Evolutionary conservation across 257 asterid genomes (phyloP).

Genomic region (Jacaranda copaia): DNA sequence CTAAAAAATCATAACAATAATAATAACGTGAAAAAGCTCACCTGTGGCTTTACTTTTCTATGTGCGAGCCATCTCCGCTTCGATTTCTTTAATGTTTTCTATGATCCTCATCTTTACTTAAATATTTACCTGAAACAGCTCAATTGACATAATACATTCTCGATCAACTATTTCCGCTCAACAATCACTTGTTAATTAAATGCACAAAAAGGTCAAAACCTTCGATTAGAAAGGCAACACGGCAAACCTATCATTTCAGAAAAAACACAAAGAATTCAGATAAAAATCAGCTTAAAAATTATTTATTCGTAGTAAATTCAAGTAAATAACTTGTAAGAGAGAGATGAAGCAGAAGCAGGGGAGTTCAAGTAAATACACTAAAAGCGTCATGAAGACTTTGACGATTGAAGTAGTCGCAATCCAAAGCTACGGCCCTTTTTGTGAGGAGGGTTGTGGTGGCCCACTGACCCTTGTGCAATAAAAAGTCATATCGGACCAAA

Average conservation of each 20-base stretch:
- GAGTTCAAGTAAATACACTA: background rate
- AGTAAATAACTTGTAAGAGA: background rate
- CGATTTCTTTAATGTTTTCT: slow-evolving; percentile 93
- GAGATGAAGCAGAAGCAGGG: slow-evolving; percentile 1
- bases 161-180: slow-evolving; percentile 21
- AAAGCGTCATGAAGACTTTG: background rate
- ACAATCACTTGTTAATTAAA: too few species aligned
- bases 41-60: too few species aligned
- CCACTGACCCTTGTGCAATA: too few species aligned
- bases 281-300: background rate
- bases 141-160: slow-evolving; percentile 23
- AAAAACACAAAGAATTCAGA: background rate
- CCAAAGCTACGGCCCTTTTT: too few species aligned
- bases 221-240: background rate
- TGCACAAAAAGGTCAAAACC: background rate
- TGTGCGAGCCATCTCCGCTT: slow-evolving; percentile 96
- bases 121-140: slow-evolving; percentile 46
- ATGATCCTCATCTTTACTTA: slow-evolving; percentile 83
- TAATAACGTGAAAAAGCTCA: background rate
- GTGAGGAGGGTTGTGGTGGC: too few species aligned
- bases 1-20: background rate
- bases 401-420: too few species aligned
- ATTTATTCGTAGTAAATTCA: background rate
- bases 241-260: background rate
- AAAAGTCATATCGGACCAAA: too few species aligned